A percentile compares a stretch with the other conserved stretches of the same genome.
These are phyloP conservation scores for Tephrocybe sp. DNA, from an alignment of 768 basidiomycete species.

Conservation along the genomic window DNA sequence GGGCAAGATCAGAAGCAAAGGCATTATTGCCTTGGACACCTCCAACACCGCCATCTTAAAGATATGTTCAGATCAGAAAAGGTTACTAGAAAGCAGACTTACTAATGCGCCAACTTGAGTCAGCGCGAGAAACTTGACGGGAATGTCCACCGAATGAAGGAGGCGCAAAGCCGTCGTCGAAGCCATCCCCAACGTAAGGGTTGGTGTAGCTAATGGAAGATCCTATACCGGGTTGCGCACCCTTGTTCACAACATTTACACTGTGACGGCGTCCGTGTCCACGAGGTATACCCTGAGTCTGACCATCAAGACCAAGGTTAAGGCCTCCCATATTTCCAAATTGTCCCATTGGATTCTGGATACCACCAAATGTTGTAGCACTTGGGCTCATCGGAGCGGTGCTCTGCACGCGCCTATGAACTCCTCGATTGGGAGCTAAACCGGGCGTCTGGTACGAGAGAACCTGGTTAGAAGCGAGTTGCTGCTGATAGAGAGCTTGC, in stretches of 20 bases:
- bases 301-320: constrained; percentile 62
- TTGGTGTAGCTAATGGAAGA: constrained; percentile 51
- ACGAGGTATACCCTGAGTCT: constrained; percentile 66
- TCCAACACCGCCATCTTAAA: constrained; percentile 73
- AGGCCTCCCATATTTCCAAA: constrained; percentile 56
- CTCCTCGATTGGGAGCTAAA: constrained; percentile 59
- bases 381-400: constrained; percentile 64
- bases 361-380: constrained; percentile 40
- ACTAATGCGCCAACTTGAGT: constrained; percentile 91
- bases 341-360: constrained; percentile 66
- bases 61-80: constrained; percentile 9
- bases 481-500: constrained; percentile 86
- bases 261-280: constrained; percentile 90
- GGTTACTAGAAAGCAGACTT: constrained; percentile 30
- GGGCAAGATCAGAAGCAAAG: constrained; percentile 85
- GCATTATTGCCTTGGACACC: constrained; percentile 60
- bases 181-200: constrained; percentile 60
- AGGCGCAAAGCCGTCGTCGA: constrained; percentile 80
- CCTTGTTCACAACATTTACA: constrained; percentile 88
- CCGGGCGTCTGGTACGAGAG: constrained; percentile 79
- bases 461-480: constrained; percentile 85
- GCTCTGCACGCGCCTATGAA: constrained; percentile 86
- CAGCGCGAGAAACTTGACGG: constrained; percentile 71
- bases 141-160: constrained; percentile 68
- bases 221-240: constrained; percentile 44